These are phyloP conservation scores for Leucosporidium creatinivorum DNA, from an alignment of 768 basidiomycete species.

Conservation along the genomic window DNA sequence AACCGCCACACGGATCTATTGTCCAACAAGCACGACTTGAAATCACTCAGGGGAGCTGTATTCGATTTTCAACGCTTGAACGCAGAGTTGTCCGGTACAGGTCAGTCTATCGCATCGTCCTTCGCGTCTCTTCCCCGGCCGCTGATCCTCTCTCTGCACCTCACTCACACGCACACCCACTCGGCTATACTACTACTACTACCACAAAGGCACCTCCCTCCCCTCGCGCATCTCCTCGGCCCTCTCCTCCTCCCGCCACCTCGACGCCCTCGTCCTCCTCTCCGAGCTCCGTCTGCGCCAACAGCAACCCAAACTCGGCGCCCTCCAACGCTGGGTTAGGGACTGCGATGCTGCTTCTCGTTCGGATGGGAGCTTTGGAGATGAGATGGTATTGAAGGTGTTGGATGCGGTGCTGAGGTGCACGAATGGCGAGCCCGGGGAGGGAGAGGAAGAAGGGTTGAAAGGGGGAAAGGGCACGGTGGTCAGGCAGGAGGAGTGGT, in stretches of 20 bases:
- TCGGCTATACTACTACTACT: neutral
- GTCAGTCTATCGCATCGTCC: neutral
- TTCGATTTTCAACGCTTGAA: slow-evolving; percentile 25
- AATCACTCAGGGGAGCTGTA: slow-evolving; percentile 16
- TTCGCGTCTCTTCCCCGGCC: too few species aligned
- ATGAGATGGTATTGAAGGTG: slow-evolving; percentile 48
- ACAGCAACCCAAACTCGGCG: slow-evolving; percentile 50
- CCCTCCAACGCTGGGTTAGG: slow-evolving; percentile 54
- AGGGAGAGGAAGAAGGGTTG: slow-evolving; percentile 2
- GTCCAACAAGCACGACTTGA: slow-evolving; percentile 11
- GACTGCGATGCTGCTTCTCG: slow-evolving; percentile 53
- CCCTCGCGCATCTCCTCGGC: slow-evolving; percentile 39
- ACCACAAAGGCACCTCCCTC: slow-evolving; percentile 16
- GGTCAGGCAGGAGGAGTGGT: neutral
- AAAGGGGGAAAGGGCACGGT: too few species aligned
- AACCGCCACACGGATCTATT: slow-evolving; percentile 1
- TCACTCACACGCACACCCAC: neutral
- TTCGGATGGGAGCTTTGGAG: slow-evolving; percentile 45
- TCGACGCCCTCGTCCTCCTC: slow-evolving; percentile 52
- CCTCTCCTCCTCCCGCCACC: slow-evolving; percentile 46
- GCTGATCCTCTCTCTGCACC: neutral
- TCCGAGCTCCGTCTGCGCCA: slow-evolving; percentile 50
- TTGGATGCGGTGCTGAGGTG: slow-evolving; percentile 51
- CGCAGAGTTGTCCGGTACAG: slow-evolving; percentile 7
- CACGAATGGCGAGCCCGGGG: slow-evolving; percentile 34